phyloP scores from a whole-genome alignment of 805 yeast genomes.

The Saturnispora kantuleensis region DNA sequence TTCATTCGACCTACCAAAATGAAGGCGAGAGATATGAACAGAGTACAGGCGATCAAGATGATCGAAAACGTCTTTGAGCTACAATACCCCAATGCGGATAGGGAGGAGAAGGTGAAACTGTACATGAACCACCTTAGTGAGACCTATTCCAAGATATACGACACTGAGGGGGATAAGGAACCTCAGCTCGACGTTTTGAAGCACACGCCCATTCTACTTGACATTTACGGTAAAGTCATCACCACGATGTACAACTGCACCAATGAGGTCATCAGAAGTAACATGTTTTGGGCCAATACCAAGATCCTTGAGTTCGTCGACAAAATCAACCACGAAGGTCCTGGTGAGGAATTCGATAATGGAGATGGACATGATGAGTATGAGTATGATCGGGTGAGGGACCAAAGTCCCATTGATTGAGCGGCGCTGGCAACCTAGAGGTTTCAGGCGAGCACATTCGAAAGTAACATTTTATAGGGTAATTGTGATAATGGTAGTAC shows the following conservation, averaged over 20 bases:
- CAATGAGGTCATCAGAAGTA: neutral
- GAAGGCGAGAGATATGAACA: neutral
- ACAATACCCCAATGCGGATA: neutral
- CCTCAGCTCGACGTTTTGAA: slow-evolving; percentile 1
- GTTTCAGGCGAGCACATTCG: too few relatives aligned
- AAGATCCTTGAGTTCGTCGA: neutral
- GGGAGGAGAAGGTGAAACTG: neutral
- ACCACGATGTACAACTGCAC: slow-evolving; percentile 5
- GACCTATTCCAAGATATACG: neutral
- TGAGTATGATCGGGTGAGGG: too few relatives aligned
- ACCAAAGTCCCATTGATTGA: too few relatives aligned
- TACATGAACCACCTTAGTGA: slow-evolving; percentile 1
- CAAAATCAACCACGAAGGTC: too few relatives aligned
- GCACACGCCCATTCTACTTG: slow-evolving; percentile 1
- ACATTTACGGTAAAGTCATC: slow-evolving; percentile 1
- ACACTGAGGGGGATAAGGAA: neutral
- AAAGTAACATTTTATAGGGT: neutral
- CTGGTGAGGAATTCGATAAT: too few relatives aligned
- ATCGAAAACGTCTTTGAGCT: slow-evolving; percentile 1
- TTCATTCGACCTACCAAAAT: neutral
- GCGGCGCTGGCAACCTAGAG: too few relatives aligned
- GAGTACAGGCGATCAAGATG: slow-evolving; percentile 1
- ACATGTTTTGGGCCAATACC: slow-evolving; percentile 2
- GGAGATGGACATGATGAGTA: too few relatives aligned
- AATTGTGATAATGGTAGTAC: too few relatives aligned